phyloP scores from a whole-genome alignment of 2,329 filamentous ascomycete species.

The Pseudocercospora pini-densiflorae region DNA sequence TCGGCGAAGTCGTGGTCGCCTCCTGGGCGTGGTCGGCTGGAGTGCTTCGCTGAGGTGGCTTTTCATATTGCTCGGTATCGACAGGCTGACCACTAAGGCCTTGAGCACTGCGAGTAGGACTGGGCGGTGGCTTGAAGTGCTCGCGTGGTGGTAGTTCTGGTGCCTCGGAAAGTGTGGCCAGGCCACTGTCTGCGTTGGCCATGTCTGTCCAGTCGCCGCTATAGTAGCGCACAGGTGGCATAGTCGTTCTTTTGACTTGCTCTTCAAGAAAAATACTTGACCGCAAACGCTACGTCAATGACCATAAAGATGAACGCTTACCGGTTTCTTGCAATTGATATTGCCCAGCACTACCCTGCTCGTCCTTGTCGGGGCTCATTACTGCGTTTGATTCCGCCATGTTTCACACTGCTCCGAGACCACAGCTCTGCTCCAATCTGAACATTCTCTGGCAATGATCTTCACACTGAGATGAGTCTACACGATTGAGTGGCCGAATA shows the following conservation, averaged over 20 bases:
- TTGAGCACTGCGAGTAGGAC: not conserved
- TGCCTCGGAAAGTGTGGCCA: conserved; percentile 1
- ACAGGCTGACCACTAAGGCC: conserved; percentile 11
- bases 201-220: conserved; percentile 8
- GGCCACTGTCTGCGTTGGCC: conserved; percentile 8
- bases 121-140: conserved; percentile 3
- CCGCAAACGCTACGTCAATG: not conserved
- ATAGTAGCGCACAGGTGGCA: not conserved
- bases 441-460: not conserved
- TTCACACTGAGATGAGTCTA: not conserved
- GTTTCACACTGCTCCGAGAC: conserved; percentile 5
- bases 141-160: conserved; percentile 9
- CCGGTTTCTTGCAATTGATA: not conserved
- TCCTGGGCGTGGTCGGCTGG: conserved; percentile 2
- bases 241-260: not conserved
- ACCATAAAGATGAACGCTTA: not conserved
- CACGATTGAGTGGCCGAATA: not conserved
- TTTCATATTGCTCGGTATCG: conserved; percentile 1
- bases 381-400: conserved; percentile 3
- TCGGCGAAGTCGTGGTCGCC: conserved; percentile 28
- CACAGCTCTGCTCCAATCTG: conserved; percentile 1
- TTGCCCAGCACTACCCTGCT: conserved; percentile 3
- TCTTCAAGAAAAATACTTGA: not conserved
- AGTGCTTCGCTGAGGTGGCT: conserved; percentile 8
- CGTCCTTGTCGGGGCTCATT: not conserved